Evolutionary conservation across 495 filamentous ascomycete genomes (phyloP), one percentile per base, ranked within the genome.

Genomic region (Staphylotrichum tortipilum): DNA sequence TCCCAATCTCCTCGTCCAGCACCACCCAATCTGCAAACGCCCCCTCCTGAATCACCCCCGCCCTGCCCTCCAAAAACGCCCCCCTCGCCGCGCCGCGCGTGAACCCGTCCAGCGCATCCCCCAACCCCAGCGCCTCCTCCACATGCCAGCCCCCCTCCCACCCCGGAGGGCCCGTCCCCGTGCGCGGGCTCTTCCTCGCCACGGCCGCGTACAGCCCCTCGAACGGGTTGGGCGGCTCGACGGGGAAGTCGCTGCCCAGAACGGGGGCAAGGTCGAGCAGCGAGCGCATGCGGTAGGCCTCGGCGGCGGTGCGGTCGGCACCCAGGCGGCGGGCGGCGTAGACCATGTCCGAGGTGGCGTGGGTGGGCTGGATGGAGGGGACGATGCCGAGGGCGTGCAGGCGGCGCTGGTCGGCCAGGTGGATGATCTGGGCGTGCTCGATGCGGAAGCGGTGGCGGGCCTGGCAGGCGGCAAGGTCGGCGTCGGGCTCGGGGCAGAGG

Each of bases 361-460:
- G 81, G 1, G 81, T 83, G 1, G 81, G 81, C 56, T 84, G 81
- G 54, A 85, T 77, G n/a, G 74, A 78, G 0, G 81, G 78, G 49
- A 84, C 75, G 47, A 85, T 78, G 11, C 78, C 79, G 14, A 80
- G 51, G 11, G 62, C 61, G 18, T 59, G 56, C 52, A 85, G 76
- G 23, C 74, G 69, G 0, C 45, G 50, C 52, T 83, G 79, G 61
- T 84, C 80, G 28, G 68, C 66, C n/a, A 77, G 77, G 49, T 78
- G 72, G 41, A 83, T 78, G 44, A 84, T 84, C 49, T 85, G 81
- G 0, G 76, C 55, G 62, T 85, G 81, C 55, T 84, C 81, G 57
- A 85, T 78, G 52, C 81, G 75, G 63, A 83, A 78, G 38, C 79
- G 73, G 37, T 69, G 68, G 9, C 33, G 49, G 15, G 54, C 41